Evolutionary conservation across 2,329 filamentous ascomycete species (phyloP).

Genomic region (Botrytis porri): DNA sequence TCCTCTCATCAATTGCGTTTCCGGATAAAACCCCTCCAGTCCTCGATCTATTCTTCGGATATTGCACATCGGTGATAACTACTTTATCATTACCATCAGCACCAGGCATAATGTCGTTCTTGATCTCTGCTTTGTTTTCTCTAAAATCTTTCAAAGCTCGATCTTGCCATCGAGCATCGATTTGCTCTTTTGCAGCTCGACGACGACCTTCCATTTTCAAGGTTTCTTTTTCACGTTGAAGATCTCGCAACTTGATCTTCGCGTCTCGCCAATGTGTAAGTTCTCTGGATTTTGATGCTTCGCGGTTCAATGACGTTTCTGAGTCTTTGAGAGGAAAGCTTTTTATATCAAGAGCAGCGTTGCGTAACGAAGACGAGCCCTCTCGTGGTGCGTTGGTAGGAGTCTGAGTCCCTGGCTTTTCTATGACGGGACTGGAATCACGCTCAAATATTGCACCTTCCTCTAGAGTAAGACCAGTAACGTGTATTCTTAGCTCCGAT

Average conservation of each 20-base stretch:
- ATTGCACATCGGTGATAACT: not conserved
- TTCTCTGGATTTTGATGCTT: not conserved
- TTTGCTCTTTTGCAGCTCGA: conserved; percentile 15
- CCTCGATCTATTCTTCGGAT: not conserved
- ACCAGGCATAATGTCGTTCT: not conserved
- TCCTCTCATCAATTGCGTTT: not conserved
- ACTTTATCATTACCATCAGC: not conserved
- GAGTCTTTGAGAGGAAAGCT: not conserved
- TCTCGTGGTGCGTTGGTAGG: not conserved
- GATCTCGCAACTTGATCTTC: conserved; percentile 1
- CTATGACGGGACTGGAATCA: not conserved
- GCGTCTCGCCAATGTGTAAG: not conserved
- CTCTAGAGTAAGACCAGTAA: conserved; percentile 7
- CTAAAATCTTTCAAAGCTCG: not conserved
- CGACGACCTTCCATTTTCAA: conserved; percentile 16
- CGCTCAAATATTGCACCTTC: conserved; percentile 6
- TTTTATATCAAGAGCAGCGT: not conserved
- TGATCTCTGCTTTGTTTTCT: not conserved
- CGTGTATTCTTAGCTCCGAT: not conserved
- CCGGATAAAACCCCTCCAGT: not conserved
- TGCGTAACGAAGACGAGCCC: not conserved
- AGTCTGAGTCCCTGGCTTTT: not conserved
- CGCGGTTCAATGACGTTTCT: not conserved
- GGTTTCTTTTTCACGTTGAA: conserved; percentile 8
- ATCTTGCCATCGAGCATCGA: conserved; percentile 6